A percentile compares a stretch with the other conserved stretches of the same genome.
These are phyloP conservation scores for Umbelopsis sp. DNA, from an alignment of 371 early-diverging fungal species.

Conservation along the genomic window DNA sequence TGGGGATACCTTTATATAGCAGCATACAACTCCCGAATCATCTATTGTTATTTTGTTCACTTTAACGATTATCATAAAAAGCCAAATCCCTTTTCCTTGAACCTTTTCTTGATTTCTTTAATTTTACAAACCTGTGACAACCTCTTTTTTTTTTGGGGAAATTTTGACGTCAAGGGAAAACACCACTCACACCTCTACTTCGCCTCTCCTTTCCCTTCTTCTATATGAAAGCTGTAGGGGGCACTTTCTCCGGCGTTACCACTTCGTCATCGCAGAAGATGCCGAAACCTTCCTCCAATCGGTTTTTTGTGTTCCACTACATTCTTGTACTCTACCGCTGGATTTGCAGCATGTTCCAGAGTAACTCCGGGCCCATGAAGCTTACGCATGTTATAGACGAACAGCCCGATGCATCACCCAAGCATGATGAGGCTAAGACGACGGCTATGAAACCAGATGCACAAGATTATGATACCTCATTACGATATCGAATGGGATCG, in stretches of 20 bases:
- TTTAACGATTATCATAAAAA: no score
- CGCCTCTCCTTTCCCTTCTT: conserved; percentile 15
- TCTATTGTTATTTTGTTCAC: no score
- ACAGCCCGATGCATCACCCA: neutral
- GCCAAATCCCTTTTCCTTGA: no score
- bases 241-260: conserved; percentile 16
- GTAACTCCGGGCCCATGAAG: conserved; percentile 15
- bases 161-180: conserved; percentile 19
- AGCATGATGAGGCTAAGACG: conserved; percentile 10
- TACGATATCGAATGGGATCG: conserved; percentile 3
- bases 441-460: neutral
- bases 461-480: neutral
- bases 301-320: conserved; percentile 13
- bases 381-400: conserved; percentile 14
- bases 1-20: neutral
- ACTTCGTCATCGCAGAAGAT: conserved; percentile 16
- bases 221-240: conserved; percentile 13
- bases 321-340: conserved; percentile 17
- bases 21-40: neutral
- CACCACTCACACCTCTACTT: neutral
- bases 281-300: conserved; percentile 14
- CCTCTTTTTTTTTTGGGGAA: conserved; percentile 5
- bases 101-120: no score
- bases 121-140: neutral
- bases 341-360: conserved; percentile 16